A percentile compares a stretch with the other conserved stretches of the same genome.
phyloP scores from a whole-genome alignment of 768 basidiomycete genomes.

The Paxillus ammoniavirescens region DNA sequence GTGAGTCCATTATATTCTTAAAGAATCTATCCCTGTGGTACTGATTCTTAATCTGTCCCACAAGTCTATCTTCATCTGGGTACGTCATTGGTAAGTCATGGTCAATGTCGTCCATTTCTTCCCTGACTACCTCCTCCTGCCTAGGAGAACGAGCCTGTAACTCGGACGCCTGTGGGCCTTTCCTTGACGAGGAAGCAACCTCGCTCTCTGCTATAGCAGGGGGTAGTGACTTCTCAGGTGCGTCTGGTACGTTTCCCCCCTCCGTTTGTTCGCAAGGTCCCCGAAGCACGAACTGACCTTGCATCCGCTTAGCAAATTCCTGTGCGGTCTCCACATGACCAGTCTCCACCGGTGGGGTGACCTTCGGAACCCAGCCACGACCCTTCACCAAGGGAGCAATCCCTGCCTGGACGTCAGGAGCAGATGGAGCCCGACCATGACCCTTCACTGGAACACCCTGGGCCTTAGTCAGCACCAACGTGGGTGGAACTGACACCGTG shows the following conservation, averaged over 20 bases:
- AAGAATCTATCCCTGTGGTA: conserved; percentile 34
- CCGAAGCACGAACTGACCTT: conserved; percentile 12
- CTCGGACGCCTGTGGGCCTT: too few species aligned
- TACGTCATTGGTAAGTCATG: neutral
- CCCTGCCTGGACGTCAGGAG: too few species aligned
- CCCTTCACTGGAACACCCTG: too few species aligned
- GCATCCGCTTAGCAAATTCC: conserved; percentile 12
- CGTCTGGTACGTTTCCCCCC: conserved; percentile 1
- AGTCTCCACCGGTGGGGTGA: neutral
- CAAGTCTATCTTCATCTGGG: neutral
- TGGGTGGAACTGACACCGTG: too few species aligned
- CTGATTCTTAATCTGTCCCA: neutral
- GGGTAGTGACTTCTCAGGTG: too few species aligned
- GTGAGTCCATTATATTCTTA: conserved; percentile 17
- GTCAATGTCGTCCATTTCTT: neutral
- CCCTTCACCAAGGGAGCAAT: too few species aligned
- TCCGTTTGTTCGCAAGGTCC: conserved; percentile 19
- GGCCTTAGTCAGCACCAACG: too few species aligned
- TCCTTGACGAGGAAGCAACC: too few species aligned
- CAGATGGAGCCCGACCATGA: too few species aligned
- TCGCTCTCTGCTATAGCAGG: too few species aligned
- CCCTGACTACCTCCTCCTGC: too few species aligned
- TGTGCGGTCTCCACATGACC: conserved; percentile 1
- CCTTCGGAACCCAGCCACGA: neutral
- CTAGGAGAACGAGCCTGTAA: too few species aligned